phyloP scores from a whole-genome alignment of 768 basidiomycete species.

The Scleroderma bovista region DNA sequence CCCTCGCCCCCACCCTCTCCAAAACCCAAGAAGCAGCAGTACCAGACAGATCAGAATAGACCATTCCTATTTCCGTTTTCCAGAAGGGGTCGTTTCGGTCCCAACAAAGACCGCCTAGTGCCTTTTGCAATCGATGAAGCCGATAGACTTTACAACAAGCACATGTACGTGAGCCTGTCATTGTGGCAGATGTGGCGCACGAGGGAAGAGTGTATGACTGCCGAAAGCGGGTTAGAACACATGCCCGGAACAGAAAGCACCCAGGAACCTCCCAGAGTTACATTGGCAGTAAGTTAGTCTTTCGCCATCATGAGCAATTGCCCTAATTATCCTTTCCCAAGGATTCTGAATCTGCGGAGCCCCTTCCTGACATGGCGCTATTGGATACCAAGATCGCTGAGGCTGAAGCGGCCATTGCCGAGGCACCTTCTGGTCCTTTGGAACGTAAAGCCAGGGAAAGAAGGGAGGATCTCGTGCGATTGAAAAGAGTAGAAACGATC shows the following conservation, averaged over 20 bases:
- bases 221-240: constrained; percentile 85
- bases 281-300: constrained; percentile 30
- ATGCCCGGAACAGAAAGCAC: constrained; percentile 65
- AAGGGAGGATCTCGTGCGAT: constrained; percentile 76
- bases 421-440: constrained; percentile 47
- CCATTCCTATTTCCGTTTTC: constrained; percentile 98
- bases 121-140: constrained; percentile 97
- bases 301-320: neutral
- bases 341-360: constrained; percentile 58
- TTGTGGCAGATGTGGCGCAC: constrained; percentile 94
- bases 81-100: constrained; percentile 42
- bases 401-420: constrained; percentile 44
- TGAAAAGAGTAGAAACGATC: constrained; percentile 87
- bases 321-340: constrained; percentile 21
- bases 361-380: constrained; percentile 65
- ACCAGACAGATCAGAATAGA: constrained; percentile 91
- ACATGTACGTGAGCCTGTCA: constrained; percentile 86
- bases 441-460: constrained; percentile 60
- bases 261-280: constrained; percentile 46
- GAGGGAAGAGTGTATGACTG: constrained; percentile 90
- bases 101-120: constrained; percentile 61
- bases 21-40: constrained; percentile 97
- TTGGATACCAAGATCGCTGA: constrained; percentile 74
- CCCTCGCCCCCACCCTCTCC: constrained; percentile 80
- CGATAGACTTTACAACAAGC: constrained; percentile 80